Base-by-base conservation (phyloP, 495 filamentous ascomycete species). In the Penicillium alfredii region DNA sequence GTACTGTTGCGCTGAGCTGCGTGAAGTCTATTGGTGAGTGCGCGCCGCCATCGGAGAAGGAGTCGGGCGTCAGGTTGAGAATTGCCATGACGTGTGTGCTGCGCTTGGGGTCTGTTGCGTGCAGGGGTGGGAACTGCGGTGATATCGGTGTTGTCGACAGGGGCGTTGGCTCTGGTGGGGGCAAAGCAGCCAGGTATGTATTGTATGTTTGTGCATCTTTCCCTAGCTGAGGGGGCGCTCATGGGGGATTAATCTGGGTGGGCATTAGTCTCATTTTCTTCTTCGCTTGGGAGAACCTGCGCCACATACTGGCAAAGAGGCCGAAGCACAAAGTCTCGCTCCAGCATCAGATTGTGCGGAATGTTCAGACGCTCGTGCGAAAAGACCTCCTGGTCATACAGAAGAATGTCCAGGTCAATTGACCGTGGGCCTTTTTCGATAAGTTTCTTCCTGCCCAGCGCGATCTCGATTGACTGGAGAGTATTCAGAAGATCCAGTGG, bases 51-150 rank as follows among this genome's bases (percentile, higher is more conserved):
- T 96, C 88, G 8, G 89, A 96, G 69, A 97, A 97, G 24, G 92
- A 97, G 68, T 98, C 92, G 7, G 90, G 92, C 1, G 90, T 96
- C 39, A 94, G 68, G 64, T 98, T 98, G 33, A 96, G 72, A 47
- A 98, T 93, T 19, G 86, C 83, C 92, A 98, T 97, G 25, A 96
- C 61, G 35, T 79, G 76, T 2, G 89, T 96, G 28, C 65, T 66
- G 27, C 85, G 81, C 33, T 60, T 66, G 0, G 78, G 66, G 41
- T 78, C 69, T 20, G 81, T 74, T 14, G 83, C 70, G 25, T 76
- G 73, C 4, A 94, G 63, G 1, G 80, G 71, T 8, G 73, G 66
- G 23, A 80, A 69, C 28, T 54, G 48, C 6, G 68, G 44, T 2
- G 77, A 77, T 35, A 94, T 71, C 10, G 81, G 81, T 1, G 85